Evolutionary conservation across 2,329 filamentous ascomycete genomes (phyloP).

Genomic region (Ophiostoma sp.): DNA sequence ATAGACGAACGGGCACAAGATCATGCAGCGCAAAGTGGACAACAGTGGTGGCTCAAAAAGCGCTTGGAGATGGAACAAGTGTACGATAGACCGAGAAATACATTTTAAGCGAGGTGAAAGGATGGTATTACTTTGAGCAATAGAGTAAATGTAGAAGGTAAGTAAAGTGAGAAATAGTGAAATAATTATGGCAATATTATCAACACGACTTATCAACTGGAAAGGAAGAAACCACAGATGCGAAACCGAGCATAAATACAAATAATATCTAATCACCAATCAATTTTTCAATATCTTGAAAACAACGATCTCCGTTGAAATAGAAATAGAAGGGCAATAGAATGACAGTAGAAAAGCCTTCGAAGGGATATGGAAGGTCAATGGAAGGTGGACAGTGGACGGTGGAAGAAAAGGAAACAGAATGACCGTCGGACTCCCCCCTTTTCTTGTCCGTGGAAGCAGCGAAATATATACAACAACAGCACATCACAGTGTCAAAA

Average conservation of each 20-base stretch:
- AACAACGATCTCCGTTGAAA: background rate
- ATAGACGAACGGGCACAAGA: background rate
- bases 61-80: background rate
- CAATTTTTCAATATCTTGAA: background rate
- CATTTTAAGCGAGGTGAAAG: slow-evolving; percentile 11
- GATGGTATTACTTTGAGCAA: background rate
- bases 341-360: background rate
- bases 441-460: slow-evolving; percentile 9
- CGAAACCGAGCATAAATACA: background rate
- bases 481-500: background rate
- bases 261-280: background rate
- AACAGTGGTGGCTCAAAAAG: too few species aligned
- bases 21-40: background rate
- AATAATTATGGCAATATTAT: background rate
- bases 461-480: background rate
- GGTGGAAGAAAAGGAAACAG: background rate
- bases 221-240: background rate
- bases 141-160: background rate
- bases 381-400: background rate
- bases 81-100: background rate
- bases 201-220: background rate
- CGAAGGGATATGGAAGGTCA: background rate
- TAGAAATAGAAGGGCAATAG: background rate
- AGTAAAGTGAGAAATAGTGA: background rate
- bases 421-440: slow-evolving; percentile 12